Percentiles rank a stretch among this genome's conserved stretches.
phyloP scores from a whole-genome alignment of 257 asterid species.

The Capsicum rhomboideum region DNA sequence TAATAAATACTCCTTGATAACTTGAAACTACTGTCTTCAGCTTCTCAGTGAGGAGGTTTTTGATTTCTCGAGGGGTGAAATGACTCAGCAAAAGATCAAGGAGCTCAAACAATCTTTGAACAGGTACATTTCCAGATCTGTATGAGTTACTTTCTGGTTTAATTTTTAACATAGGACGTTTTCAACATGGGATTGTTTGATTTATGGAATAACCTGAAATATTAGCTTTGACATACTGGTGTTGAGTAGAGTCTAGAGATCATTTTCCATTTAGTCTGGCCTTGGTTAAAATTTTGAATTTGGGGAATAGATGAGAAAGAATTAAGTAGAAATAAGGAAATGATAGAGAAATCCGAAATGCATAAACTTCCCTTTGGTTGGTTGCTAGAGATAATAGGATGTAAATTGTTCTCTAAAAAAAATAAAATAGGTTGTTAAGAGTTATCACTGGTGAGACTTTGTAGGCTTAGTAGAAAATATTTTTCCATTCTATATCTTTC shows the following conservation, averaged over 20 bases:
- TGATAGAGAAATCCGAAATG: background rate
- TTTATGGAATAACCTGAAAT: background rate
- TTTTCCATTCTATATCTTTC: no score
- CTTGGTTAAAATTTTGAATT: background rate
- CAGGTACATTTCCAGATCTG: slow-evolving; percentile 40
- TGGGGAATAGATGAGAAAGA: background rate
- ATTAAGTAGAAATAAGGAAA: background rate
- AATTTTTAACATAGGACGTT: background rate
- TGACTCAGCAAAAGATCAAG: slow-evolving; percentile 97
- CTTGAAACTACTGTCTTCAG: slow-evolving; percentile 28
- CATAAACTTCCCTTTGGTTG: background rate
- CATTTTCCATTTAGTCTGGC: background rate
- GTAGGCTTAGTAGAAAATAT: background rate
- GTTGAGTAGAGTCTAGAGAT: background rate
- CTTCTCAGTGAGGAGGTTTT: slow-evolving; percentile 99
- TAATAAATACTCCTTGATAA: slow-evolving; percentile 4
- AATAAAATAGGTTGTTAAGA: background rate
- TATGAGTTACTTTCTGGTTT: background rate
- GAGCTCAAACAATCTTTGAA: slow-evolving; percentile 87
- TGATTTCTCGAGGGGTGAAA: slow-evolving; percentile 98
- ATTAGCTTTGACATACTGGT: background rate
- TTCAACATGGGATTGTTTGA: background rate
- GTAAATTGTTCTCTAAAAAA: background rate
- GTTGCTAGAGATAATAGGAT: background rate
- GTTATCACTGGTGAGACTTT: background rate